Percentiles rank a stretch among this genome's conserved stretches.
Evolutionary conservation across 1,139 yeast species (phyloP).

Genomic region (Wickerhamomyces sp.): DNA sequence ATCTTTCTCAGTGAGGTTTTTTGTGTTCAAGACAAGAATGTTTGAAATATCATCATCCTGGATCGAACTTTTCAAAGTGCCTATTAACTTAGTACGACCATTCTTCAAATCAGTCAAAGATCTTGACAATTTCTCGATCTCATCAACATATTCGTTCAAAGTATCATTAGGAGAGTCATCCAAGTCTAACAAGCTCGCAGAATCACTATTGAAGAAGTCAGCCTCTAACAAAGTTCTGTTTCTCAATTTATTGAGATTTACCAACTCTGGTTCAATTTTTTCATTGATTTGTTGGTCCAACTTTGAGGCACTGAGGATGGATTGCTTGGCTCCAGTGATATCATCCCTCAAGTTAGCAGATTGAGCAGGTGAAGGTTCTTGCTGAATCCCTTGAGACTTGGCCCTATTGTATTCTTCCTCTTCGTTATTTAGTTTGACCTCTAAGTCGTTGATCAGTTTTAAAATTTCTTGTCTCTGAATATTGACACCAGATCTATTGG

Average conservation of each 20-base stretch:
- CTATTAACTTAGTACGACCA: constrained; percentile 58
- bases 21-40: constrained; percentile 63
- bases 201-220: constrained; percentile 19
- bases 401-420: constrained; percentile 30
- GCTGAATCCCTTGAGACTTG: constrained; percentile 31
- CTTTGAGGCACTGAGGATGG: constrained; percentile 62
- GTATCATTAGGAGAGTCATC: constrained; percentile 10
- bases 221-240: constrained; percentile 28
- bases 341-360: constrained; percentile 42
- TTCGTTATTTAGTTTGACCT: constrained; percentile 33
- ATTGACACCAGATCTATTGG: constrained; percentile 24
- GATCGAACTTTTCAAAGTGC: constrained; percentile 63
- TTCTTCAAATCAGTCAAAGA: constrained; percentile 30
- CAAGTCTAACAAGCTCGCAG: constrained; percentile 19
- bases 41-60: constrained; percentile 87
- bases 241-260: constrained; percentile 32
- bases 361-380: constrained; percentile 32
- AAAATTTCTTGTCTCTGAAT: constrained; percentile 39
- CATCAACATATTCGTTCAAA: constrained; percentile 14
- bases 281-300: constrained; percentile 59
- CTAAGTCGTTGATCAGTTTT: constrained; percentile 37
- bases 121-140: constrained; percentile 25
- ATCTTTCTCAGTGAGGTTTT: constrained; percentile 48
- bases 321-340: constrained; percentile 52
- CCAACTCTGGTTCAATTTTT: constrained; percentile 31